These are phyloP conservation scores for Podospora appendiculata DNA, from an alignment of 495 filamentous ascomycete genomes.

Conservation along the genomic window DNA sequence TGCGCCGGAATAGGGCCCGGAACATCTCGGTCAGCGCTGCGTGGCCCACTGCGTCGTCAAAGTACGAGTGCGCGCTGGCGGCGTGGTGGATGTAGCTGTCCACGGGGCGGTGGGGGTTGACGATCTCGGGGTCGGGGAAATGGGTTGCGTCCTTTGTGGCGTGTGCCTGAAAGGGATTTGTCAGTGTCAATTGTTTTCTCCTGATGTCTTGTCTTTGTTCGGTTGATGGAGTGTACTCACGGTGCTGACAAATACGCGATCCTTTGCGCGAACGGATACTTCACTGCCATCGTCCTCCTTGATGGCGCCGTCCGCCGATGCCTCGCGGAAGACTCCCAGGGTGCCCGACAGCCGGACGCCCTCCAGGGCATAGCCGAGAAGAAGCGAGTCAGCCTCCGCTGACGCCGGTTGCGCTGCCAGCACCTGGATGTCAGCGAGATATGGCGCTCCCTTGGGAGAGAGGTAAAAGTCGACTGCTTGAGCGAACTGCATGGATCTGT, in stretches of 20 bases:
- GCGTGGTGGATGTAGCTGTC: slow-evolving; percentile 64
- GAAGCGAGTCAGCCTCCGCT: slow-evolving; percentile 25
- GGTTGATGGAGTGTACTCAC: slow-evolving; percentile 25
- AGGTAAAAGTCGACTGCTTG: slow-evolving; percentile 78
- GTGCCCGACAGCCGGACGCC: slow-evolving; percentile 42
- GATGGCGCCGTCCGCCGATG: slow-evolving; percentile 37
- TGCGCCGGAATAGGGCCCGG: slow-evolving; percentile 56
- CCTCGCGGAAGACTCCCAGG: slow-evolving; percentile 43
- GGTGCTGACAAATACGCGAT: slow-evolving; percentile 45
- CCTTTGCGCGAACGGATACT: slow-evolving; percentile 31
- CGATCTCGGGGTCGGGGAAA: slow-evolving; percentile 62
- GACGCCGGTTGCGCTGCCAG: slow-evolving; percentile 33
- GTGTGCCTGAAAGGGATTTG: slow-evolving; percentile 21
- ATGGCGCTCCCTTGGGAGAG: slow-evolving; percentile 39
- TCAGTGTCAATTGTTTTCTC: background rate
- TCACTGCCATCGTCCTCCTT: slow-evolving; percentile 42
- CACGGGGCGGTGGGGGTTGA: slow-evolving; percentile 60
- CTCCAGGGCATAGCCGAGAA: slow-evolving; percentile 47
- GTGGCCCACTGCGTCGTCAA: slow-evolving; percentile 54
- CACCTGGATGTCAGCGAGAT: slow-evolving; percentile 52
- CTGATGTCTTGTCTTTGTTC: slow-evolving; percentile 25
- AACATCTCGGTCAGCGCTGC: slow-evolving; percentile 61
- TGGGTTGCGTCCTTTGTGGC: slow-evolving; percentile 52
- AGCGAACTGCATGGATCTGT: slow-evolving; percentile 41
- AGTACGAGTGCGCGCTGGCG: slow-evolving; percentile 51